Percentiles rank a stretch among this genome's conserved stretches.
Evolutionary conservation across 2,329 filamentous ascomycete genomes (phyloP).

Genomic region (Colletotrichum eleusines): DNA sequence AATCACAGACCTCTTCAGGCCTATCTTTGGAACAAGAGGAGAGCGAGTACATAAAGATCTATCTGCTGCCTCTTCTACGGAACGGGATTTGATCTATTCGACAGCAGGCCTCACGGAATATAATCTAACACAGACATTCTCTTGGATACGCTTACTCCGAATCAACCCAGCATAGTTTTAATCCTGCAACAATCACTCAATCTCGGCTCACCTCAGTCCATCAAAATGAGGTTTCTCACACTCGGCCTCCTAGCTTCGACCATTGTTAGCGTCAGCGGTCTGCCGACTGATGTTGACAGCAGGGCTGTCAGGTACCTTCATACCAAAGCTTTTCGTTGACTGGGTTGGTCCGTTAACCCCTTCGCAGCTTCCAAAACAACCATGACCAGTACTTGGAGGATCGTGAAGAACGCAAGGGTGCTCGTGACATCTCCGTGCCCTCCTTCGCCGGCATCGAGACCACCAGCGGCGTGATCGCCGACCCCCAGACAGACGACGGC

Average conservation of each 20-base stretch:
- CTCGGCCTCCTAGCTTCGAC: slow-evolving; percentile 35
- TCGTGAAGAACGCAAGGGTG: slow-evolving; percentile 31
- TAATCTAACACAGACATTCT: slow-evolving; percentile 36
- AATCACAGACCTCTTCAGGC: slow-evolving; percentile 7
- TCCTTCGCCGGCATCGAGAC: slow-evolving; percentile 36
- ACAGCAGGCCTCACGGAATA: slow-evolving; percentile 36
- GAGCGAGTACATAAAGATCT: slow-evolving; percentile 30
- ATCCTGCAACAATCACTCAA: slow-evolving; percentile 5
- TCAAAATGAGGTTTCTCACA: slow-evolving; percentile 39
- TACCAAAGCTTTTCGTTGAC: too few relatives aligned
- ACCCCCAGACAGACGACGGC: slow-evolving; percentile 26
- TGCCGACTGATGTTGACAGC: slow-evolving; percentile 36
- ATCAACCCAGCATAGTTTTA: slow-evolving; percentile 12
- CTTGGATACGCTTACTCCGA: slow-evolving; percentile 15
- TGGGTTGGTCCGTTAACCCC: background rate
- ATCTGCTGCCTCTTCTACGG: background rate
- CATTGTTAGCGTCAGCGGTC: slow-evolving; percentile 41
- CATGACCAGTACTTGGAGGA: slow-evolving; percentile 33
- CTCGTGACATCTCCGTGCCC: slow-evolving; percentile 33
- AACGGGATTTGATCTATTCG: background rate
- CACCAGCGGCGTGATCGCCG: slow-evolving; percentile 30
- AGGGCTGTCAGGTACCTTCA: slow-evolving; percentile 36
- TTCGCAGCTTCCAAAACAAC: slow-evolving; percentile 8
- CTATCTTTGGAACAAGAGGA: slow-evolving; percentile 16
- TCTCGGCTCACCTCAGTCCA: slow-evolving; percentile 37